Base-by-base conservation (phyloP, 768 basidiomycete species). In the Hydnum rufescens region DNA sequence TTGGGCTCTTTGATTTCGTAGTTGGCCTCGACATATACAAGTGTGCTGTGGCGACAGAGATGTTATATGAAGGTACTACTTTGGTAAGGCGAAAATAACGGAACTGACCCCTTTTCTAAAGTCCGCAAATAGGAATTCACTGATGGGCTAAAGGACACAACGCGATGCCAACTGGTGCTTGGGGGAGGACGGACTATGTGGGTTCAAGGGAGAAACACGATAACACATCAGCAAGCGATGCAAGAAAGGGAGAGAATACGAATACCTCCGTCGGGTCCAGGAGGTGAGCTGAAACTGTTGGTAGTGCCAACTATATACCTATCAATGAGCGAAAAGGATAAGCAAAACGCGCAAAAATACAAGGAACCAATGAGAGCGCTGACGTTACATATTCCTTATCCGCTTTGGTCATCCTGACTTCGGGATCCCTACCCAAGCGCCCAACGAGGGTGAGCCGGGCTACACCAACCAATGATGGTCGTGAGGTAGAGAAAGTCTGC, bases 321-420 rank as follows among this genome's bases (percentile, higher is more conserved):
- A 52, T 31, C 22, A 51, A 25, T 8, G 26, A 26, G 28, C 13
- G 1, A n/a, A 13, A 34, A 26, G 29, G 30, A 30, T n/a, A 18
- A 19, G 8, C 16, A 16, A 26, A 6, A 47, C 8, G 18, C 8
- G 19, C 4, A 29, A 32, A 28, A 23, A 51, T 4, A 30, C 2
- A 19, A 4, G n/a, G 25, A 56, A 23, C 16, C n/a, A n/a, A n/a
- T n/a, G n/a, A n/a, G n/a, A 43, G n/a, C 3, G 71, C 80, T 48
- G 59, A 87, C 85, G 72, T 64, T 39, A 86, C 68, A 57, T 76
- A 92, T 73, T 87, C 82, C 62, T 77, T 82, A 52, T 86, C 79
- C 53, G 68, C 75, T 65, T 73, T 83, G 2, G 82, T 80, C 26
- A 66, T 66, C 51, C 77, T 75, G 42, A 74, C 60, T 60, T 85